Percentiles rank a stretch among this genome's conserved stretches.
Evolutionary conservation across 106 monocot genomes (phyloP).

Genomic region (Allium sativum): DNA sequence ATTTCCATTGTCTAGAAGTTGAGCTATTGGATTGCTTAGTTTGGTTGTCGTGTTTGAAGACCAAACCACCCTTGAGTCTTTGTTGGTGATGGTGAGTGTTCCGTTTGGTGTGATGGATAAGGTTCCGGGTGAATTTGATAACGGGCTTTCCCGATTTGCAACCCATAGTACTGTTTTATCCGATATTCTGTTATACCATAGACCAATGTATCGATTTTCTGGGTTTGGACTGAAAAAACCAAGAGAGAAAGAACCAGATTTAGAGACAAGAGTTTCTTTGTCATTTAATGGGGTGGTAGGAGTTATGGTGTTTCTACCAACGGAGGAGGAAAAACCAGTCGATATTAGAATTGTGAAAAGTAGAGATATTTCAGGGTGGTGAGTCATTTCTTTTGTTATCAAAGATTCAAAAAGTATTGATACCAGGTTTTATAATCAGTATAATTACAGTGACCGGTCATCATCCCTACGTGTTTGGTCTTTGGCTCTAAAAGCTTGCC

Average conservation of each 20-base stretch:
- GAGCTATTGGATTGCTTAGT: neutral
- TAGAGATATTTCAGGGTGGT: neutral
- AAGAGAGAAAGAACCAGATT: conserved; percentile 2
- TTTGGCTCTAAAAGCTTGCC: too few species aligned
- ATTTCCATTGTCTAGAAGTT: conserved; percentile 2
- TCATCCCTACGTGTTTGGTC: too few species aligned
- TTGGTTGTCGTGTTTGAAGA: neutral
- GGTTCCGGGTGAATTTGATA: neutral
- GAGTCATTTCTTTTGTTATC: neutral
- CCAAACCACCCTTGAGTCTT: neutral
- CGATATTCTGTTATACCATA: conserved; percentile 7
- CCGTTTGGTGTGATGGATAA: conserved; percentile 1
- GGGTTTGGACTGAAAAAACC: conserved; percentile 11
- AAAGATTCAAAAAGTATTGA: too few species aligned
- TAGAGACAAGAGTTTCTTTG: conserved; percentile 9
- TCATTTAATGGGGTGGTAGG: neutral
- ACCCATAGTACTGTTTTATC: conserved; percentile 12
- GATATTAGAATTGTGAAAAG: neutral
- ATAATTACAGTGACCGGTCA: too few species aligned
- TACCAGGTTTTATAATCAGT: too few species aligned
- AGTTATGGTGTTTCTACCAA: conserved; percentile 2
- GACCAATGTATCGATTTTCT: conserved; percentile 1
- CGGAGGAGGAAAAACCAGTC: neutral
- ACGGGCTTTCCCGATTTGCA: conserved; percentile 1
- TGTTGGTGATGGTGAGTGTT: conserved; percentile 1